Evolutionary conservation across 495 filamentous ascomycete genomes (phyloP).

Genomic region (Tuber magnatum): DNA sequence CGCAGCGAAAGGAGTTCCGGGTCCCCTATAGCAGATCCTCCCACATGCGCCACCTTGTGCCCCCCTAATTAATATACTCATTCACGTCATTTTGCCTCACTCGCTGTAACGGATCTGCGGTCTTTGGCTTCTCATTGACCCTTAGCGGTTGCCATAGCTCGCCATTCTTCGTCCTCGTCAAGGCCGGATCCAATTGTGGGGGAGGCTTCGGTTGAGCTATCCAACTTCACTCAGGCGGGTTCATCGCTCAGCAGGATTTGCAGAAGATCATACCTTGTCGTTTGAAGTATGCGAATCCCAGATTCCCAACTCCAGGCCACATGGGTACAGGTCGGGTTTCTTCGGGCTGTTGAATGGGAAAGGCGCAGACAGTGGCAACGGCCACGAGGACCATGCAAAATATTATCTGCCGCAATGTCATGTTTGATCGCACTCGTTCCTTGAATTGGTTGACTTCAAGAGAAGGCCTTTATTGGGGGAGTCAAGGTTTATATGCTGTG

Average conservation of each 20-base stretch:
- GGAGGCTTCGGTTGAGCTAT: constrained; percentile 1
- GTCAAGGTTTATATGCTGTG: not conserved
- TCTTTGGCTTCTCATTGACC: not conserved
- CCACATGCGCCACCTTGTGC: not conserved
- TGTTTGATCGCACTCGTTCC: not conserved
- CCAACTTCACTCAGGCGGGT: not conserved
- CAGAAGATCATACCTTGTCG: not conserved
- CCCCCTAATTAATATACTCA: not conserved
- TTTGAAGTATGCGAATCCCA: not conserved
- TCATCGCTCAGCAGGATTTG: not conserved
- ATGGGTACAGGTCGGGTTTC: not conserved
- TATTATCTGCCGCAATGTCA: not conserved
- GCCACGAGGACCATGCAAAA: not conserved
- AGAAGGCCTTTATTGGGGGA: not conserved
- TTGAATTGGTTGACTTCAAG: not conserved
- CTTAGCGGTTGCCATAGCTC: not conserved
- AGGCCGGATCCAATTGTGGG: not conserved
- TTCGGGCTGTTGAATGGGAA: not conserved
- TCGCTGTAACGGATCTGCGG: not conserved
- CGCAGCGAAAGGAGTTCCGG: not conserved
- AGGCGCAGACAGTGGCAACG: not conserved
- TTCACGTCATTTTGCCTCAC: not conserved
- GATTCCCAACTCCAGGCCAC: not conserved
- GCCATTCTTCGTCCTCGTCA: not conserved
- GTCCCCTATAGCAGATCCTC: not conserved